These are phyloP conservation scores for Psilocybe subaeruginosa DNA, from an alignment of 768 basidiomycete species.

Conservation along the genomic window DNA sequence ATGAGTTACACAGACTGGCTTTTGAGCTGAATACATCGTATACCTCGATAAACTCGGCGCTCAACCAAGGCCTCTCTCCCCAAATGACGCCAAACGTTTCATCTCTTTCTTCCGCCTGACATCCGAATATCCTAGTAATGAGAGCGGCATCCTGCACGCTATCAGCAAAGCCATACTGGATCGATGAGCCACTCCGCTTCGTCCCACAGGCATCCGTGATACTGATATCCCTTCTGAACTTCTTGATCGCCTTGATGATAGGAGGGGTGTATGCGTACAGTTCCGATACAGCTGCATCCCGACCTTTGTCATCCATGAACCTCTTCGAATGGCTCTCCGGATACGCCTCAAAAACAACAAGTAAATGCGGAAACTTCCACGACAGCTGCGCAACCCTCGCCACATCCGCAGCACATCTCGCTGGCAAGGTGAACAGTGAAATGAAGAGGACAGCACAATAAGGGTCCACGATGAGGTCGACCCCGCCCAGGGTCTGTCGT, in stretches of 20 bases:
- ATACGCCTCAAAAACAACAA: constrained; percentile 72
- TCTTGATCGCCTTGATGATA: constrained; percentile 70
- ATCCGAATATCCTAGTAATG: constrained; percentile 59
- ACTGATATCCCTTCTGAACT: constrained; percentile 61
- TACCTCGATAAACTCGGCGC: constrained; percentile 58
- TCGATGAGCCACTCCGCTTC: constrained; percentile 43
- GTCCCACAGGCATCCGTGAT: constrained; percentile 64
- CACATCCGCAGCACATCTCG: constrained; percentile 46
- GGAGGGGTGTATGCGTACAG: constrained; percentile 65
- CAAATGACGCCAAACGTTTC: constrained; percentile 48
- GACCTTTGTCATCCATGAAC: neutral
- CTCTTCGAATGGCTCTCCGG: constrained; percentile 45
- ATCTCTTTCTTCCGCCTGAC: constrained; percentile 53
- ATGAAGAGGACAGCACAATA: constrained; percentile 59
- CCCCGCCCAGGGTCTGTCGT: constrained; percentile 58
- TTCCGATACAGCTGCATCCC: constrained; percentile 15
- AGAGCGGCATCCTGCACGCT: constrained; percentile 59
- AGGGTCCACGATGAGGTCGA: constrained; percentile 70
- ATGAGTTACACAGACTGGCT: no score
- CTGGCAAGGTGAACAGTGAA: constrained; percentile 50
- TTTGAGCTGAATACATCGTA: neutral
- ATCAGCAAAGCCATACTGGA: constrained; percentile 67
- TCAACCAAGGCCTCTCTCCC: constrained; percentile 68
- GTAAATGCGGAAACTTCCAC: constrained; percentile 60
- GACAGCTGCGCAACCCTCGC: constrained; percentile 53